Percentiles rank a stretch among this genome's conserved stretches.
Evolutionary conservation across 306 rosid species (phyloP).

Genomic region (Inga laurina): DNA sequence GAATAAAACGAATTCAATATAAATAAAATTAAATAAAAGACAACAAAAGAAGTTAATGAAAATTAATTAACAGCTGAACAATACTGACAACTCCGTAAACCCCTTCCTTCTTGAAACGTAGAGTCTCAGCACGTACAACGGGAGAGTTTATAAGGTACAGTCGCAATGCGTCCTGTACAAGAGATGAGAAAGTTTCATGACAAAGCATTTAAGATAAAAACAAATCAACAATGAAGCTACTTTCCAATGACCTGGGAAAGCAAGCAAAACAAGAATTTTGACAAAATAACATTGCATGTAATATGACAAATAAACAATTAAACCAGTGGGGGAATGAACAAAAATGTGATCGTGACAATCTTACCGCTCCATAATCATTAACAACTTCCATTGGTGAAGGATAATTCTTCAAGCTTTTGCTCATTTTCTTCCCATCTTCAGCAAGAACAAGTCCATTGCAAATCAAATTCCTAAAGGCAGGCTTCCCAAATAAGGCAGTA

Average conservation of each 20-base stretch:
- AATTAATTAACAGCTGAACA: not conserved
- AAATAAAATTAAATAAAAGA: constrained; percentile 11
- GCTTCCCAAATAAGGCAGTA: constrained; percentile 90
- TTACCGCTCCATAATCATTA: constrained; percentile 86
- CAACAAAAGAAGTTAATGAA: not conserved
- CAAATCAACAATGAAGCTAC: not conserved
- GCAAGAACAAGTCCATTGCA: constrained; percentile 98
- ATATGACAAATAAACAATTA: not conserved
- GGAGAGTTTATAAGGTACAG: constrained; percentile 92
- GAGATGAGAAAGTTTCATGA: constrained; percentile 10
- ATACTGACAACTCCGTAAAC: constrained; percentile 96
- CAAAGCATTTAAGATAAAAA: constrained; percentile 4
- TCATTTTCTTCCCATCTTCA: constrained; percentile 97
- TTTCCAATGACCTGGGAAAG: not conserved
- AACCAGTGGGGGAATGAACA: not conserved
- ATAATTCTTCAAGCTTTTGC: constrained; percentile 92
- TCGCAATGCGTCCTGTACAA: constrained; percentile 83
- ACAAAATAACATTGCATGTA: constrained; percentile 1
- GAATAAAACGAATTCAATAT: constrained; percentile 6
- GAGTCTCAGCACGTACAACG: constrained; percentile 93
- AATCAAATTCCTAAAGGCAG: constrained; percentile 90
- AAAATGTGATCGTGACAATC: constrained; percentile 30
- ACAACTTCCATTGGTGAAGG: constrained; percentile 90
- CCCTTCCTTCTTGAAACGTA: constrained; percentile 95
- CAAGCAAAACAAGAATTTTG: constrained; percentile 18